Conservation (phyloP, 331 rosid genomes). For the Malus hybrid region DNA sequence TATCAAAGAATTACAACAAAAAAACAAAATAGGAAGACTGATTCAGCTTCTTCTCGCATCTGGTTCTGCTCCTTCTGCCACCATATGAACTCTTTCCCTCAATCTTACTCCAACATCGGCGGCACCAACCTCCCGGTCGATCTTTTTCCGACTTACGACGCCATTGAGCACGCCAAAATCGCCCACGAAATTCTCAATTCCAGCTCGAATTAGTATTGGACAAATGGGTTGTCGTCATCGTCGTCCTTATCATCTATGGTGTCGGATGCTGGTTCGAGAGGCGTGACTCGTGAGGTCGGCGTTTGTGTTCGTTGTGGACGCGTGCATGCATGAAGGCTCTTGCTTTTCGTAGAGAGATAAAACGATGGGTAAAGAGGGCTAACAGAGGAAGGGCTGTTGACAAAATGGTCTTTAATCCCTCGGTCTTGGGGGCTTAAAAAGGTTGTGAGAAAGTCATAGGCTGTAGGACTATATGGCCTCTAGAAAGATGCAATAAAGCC, state of each 20-base stretch:
- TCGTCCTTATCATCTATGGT: conserved; percentile 32
- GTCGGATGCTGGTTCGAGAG: conserved; percentile 27
- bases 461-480: too few species aligned
- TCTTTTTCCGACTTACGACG: conserved; percentile 80
- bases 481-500: background rate
- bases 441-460: too few species aligned
- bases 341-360: conserved; percentile 39
- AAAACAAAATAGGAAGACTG: too few species aligned
- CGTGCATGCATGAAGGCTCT: conserved; percentile 33
- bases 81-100: conserved; percentile 55
- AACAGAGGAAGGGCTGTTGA: too few species aligned
- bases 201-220: conserved; percentile 14
- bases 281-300: conserved; percentile 27
- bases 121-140: conserved; percentile 88
- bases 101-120: conserved; percentile 51
- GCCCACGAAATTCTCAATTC: background rate
- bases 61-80: conserved; percentile 88
- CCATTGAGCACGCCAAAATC: conserved; percentile 54
- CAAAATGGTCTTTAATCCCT: background rate
- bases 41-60: conserved; percentile 39
- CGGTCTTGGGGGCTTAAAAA: background rate
- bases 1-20: too few species aligned
- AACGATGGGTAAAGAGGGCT: too few species aligned
- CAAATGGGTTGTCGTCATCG: conserved; percentile 30
- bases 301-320: conserved; percentile 58